Percentiles rank a stretch among this genome's conserved stretches.
These are phyloP conservation scores for Candida ovalis DNA, from an alignment of 805 yeast genomes.

Conservation along the genomic window DNA sequence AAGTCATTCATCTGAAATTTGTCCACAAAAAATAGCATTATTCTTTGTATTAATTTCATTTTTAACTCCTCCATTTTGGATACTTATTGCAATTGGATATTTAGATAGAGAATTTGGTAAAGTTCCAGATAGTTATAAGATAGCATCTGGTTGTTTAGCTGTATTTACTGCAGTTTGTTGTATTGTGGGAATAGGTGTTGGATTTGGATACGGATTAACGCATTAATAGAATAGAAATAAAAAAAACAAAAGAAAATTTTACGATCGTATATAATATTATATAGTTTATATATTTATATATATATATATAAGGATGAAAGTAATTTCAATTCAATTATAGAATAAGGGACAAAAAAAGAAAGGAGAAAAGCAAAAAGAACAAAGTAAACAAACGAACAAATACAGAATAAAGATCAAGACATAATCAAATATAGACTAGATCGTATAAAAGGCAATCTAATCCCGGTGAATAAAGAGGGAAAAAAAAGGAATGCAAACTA, in stretches of 20 bases:
- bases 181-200: slow-evolving; percentile 24
- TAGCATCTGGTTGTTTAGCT: slow-evolving; percentile 19
- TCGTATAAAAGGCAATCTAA: too few species aligned
- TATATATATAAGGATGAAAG: background rate
- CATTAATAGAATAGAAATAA: background rate
- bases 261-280: background rate
- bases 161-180: slow-evolving; percentile 14
- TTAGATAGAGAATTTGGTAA: slow-evolving; percentile 25
- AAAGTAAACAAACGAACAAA: too few species aligned
- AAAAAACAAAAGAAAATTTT: background rate
- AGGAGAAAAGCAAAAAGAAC: too few species aligned
- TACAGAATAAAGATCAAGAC: too few species aligned
- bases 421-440: too few species aligned
- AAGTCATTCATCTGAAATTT: too few species aligned
- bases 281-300: background rate
- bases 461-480: too few species aligned
- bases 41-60: slow-evolving; percentile 19
- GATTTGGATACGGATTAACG: slow-evolving; percentile 24
- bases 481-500: too few species aligned
- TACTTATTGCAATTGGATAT: slow-evolving; percentile 25
- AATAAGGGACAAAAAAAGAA: too few species aligned
- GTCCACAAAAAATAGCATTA: slow-evolving; percentile 16
- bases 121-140: slow-evolving; percentile 20
- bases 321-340: too few species aligned
- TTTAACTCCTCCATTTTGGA: slow-evolving; percentile 29